Evolutionary conservation across 768 basidiomycete species (phyloP), one percentile per base, ranked within the genome.

Genomic region (Suillus subluteus): DNA sequence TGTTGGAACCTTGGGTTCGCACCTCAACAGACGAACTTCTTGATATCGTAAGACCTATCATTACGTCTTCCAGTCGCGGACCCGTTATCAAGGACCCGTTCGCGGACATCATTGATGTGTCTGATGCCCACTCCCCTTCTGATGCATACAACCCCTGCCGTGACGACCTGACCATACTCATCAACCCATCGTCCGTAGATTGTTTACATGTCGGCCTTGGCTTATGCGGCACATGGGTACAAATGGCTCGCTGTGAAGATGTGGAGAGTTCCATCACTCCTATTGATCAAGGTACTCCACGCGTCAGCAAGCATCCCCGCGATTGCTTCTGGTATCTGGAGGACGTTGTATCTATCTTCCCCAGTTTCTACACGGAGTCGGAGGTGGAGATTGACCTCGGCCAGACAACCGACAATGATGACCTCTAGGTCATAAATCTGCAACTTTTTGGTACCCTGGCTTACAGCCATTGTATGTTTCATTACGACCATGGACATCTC

Each of bases 301-400:
- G 21, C 32, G 26, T 16, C 0, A 23, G 56, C 37, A 65, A 54
- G 8, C 68, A 68, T 32, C 55, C 63, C 7, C 58, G 69, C 21
- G 75, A 69, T 37, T 72, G 73, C 58, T 87, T 78, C 68, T 90
- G 88, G 88, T 90, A 88, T 72, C 76, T 86, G 46, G 87, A 89
- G 68, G 80, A 82, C 41, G 48, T 88, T 58, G 75, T 80, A 48
- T 78, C 82, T 66, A 80, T 79, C 21, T 70, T 88, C 32, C 83
- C 88, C 7, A 88, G 87, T 66, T 90, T 81, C 65, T 80, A 82
- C 71, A 71, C 69, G 16, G 78, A 74, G 50, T 70, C 52, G 2
- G 67, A 68, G 21, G 44, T 56, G 18, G 48, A 52, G 18, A 43
- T 55, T 30, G 69, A 63, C 18, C 59, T 61, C 6, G 59, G 30